Percentiles rank a stretch among this genome's conserved stretches.
phyloP scores from a whole-genome alignment of 225 moss, liverwort and hornwort species.

The Takakia lepidozioides region DNA sequence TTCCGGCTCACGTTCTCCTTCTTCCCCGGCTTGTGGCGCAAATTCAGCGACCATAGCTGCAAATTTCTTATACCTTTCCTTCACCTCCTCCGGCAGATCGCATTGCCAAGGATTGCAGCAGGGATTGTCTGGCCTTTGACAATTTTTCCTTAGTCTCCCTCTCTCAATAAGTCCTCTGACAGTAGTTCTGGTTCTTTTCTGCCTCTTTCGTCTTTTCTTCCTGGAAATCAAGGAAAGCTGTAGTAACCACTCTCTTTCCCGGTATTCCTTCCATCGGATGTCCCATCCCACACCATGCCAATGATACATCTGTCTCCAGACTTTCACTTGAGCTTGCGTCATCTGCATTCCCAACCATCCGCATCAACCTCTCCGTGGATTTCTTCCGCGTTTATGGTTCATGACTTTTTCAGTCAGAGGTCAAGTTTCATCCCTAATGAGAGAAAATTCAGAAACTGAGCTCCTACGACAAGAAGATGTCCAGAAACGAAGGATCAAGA shows the following conservation, averaged over 20 bases:
- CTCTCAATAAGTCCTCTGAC: conserved; percentile 6
- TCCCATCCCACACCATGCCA: conserved; percentile 17
- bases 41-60: conserved; percentile 16
- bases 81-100: conserved; percentile 8
- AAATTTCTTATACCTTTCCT: conserved; percentile 17
- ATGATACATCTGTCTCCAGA: conserved; percentile 14
- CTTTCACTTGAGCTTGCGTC: conserved; percentile 11
- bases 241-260: conserved; percentile 1
- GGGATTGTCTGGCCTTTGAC: conserved; percentile 17
- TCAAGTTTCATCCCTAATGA: no score
- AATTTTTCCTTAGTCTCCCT: conserved; percentile 13
- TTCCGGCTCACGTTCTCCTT: no score
- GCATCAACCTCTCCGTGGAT: no score
- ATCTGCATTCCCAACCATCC: conserved; percentile 1
- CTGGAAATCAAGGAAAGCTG: conserved; percentile 18
- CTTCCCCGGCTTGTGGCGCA: background rate
- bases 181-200: background rate
- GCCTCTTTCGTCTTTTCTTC: conserved; percentile 5
- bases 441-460: no score
- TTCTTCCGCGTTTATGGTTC: no score
- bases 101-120: conserved; percentile 5
- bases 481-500: no score
- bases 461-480: no score
- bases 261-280: background rate
- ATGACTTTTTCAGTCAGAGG: no score